Evolutionary conservation across 768 basidiomycete species (phyloP), one percentile per base, ranked within the genome.

Genomic region (Brasilioporus rufonigricans): DNA sequence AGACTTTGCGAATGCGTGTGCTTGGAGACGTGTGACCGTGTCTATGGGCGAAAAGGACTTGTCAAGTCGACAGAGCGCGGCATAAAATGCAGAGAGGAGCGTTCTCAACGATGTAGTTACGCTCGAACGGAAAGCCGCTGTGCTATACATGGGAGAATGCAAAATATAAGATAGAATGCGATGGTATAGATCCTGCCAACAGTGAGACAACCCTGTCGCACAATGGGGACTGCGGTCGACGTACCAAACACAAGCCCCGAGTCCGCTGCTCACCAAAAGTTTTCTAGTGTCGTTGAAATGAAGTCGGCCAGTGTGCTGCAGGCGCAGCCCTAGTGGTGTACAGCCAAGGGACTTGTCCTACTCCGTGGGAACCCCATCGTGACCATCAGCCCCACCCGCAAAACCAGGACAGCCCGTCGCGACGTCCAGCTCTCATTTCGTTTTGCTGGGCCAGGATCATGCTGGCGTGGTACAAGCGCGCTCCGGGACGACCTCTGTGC

Each of bases 21-120:
- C 72, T 40, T 74, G 76, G 44, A 93, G 74, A 48, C 82, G 79
- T 24, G 75, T 59, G 39, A 93, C 60, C 5, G 88, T 91, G 59
- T 87, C 79, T 14, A 71, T 61, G 1, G 90, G 90, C 12, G 84
- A 83, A n/a, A 91, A 65, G 0, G 87, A 89, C 70, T 85, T 87
- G 77, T 93, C 89, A 26, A 93, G 75, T 10, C 87, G 80, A 27
- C 75, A 80, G 11, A 86, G 78, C 4, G 82, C 89, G 23, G 85
- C 81, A 21, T 77, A 55, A 44, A 91, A 68, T 19, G 89, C 87
- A 36, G 73, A 47, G 4, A 69, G 26, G 32, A 77, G 49, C 12
- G 55, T 55, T 31, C 56, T 58, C 27, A 57, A 19, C 5, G 57
- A 48, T 3, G 44, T 31, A 35, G 29, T 10, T n/a, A 41, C 32